Base-by-base conservation (phyloP, 2,329 filamentous ascomycete genomes). In the Decorospora gaudefroyi region DNA sequence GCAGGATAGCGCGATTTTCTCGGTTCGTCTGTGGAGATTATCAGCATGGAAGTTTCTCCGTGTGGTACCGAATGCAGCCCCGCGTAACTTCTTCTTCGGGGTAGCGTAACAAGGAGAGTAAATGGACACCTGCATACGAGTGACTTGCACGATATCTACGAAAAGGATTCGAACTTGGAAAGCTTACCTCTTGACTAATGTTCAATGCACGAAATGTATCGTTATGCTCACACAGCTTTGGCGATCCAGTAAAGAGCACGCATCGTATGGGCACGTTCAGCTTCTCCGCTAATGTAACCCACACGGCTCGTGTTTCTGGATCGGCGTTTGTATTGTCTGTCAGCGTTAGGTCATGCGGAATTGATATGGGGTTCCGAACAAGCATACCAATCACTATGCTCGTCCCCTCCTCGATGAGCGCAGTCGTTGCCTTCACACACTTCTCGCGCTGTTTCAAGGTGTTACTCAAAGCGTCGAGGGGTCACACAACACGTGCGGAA, bases 311-410 rank as follows among this genome's bases (percentile, higher is more conserved):
- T 16, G 86, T 89, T 38, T 88, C 86, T 8, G 77, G 68, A 71
- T 95, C 87, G 19, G 91, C 83, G 67, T 99, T 99, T n/a, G 93
- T 97, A 69, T 96, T 97, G 71, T 99, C 93, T 93, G 42, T 35
- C 31, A 21, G 36, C 25, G 33, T 54, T 55, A 66, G 53, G 39
- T 26, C 46, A 42, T 41, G 45, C 53, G 33, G 33, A 42, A 41
- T 34, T 44, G 36, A 26, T 34, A 23, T 53, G 52, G 51, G 46
- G 52, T 52, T 41, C 46, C 44, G 49, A 44, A 45, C 25, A 8
- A 47, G 76, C 83, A 57, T 78, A 93, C 89, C 90, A 46, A 97
- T 79, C 17, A 79, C 89, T 3, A 96, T 83, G 2, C 88, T 87
- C 15, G 77, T 77, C 1, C 85, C 84, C 16, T 81, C 77, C 27